These are phyloP conservation scores for Botryosphaeria dothidea DNA, from an alignment of 2,329 filamentous ascomycete genomes.

Conservation along the genomic window DNA sequence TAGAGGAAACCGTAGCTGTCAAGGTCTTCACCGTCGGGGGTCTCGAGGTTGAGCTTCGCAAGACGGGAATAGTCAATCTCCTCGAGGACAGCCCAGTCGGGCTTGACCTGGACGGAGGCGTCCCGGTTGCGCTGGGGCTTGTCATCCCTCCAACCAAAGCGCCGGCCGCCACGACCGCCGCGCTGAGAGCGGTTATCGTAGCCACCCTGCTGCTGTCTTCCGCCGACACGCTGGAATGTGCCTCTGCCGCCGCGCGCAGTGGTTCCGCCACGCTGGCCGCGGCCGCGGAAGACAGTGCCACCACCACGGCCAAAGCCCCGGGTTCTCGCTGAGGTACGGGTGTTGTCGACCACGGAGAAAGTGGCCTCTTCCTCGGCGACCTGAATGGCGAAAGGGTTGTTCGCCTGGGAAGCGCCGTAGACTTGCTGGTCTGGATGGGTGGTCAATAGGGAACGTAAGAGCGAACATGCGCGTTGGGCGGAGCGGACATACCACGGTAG, in stretches of 20 bases:
- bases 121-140: slow-evolving; percentile 97
- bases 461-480: not conserved
- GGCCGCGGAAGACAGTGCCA: slow-evolving; percentile 82
- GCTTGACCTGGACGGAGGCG: slow-evolving; percentile 92
- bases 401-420: slow-evolving; percentile 85
- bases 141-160: slow-evolving; percentile 99
- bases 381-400: slow-evolving; percentile 79
- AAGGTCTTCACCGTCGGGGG: slow-evolving; percentile 91
- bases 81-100: slow-evolving; percentile 93
- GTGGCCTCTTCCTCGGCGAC: slow-evolving; percentile 92
- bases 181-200: slow-evolving; percentile 70
- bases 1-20: slow-evolving; percentile 97
- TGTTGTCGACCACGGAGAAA: slow-evolving; percentile 98
- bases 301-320: slow-evolving; percentile 82
- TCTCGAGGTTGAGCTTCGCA: slow-evolving; percentile 91
- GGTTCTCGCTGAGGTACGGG: slow-evolving; percentile 79
- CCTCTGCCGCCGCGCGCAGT: slow-evolving; percentile 71
- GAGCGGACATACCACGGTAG: slow-evolving; percentile 70
- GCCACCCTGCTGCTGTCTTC: slow-evolving; percentile 66
- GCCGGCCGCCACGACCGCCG: slow-evolving; percentile 73
- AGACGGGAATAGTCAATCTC: slow-evolving; percentile 98
- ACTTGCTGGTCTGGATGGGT: slow-evolving; percentile 81
- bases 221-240: slow-evolving; percentile 71
- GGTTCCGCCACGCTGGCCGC: slow-evolving; percentile 73
- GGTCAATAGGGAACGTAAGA: not conserved